phyloP scores from a whole-genome alignment of 192 early-diverging fungal genomes.

The Podila epicladia region DNA sequence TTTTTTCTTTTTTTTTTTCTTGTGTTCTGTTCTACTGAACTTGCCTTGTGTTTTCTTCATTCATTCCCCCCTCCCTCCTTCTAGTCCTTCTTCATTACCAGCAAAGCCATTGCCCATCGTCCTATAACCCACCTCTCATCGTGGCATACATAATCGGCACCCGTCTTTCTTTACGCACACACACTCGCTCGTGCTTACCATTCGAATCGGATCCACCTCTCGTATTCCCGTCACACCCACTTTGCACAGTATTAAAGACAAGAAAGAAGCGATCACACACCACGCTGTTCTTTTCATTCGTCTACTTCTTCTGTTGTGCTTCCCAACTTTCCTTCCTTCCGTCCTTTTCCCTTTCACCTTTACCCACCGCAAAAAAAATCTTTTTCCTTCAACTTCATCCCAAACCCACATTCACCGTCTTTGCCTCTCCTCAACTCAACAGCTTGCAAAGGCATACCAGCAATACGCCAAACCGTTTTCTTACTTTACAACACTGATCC shows the following conservation, averaged over 20 bases:
- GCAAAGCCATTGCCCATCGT: no score
- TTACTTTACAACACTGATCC: neutral
- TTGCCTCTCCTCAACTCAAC: neutral
- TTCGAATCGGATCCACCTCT: no score
- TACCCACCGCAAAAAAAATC: neutral
- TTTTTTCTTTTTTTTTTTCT: no score
- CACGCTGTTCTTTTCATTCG: neutral
- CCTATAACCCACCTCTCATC: no score
- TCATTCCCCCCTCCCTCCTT: no score
- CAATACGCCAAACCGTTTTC: neutral
- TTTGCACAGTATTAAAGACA: neutral
- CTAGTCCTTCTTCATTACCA: no score
- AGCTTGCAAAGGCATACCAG: neutral
- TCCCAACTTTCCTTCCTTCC: neutral
- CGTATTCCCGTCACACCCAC: neutral
- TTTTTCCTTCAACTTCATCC: neutral
- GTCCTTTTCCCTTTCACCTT: neutral
- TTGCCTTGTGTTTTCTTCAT: no score
- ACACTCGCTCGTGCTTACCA: no score
- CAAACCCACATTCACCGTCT: neutral
- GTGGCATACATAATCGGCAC: no score
- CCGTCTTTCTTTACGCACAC: no score
- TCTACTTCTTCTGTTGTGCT: neutral
- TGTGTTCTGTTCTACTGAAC: no score
- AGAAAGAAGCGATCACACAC: neutral